Percentiles rank a stretch among this genome's conserved stretches.
Conservation (phyloP, 2,329 filamentous ascomycete species). For the Fusarium chuoi region DNA sequence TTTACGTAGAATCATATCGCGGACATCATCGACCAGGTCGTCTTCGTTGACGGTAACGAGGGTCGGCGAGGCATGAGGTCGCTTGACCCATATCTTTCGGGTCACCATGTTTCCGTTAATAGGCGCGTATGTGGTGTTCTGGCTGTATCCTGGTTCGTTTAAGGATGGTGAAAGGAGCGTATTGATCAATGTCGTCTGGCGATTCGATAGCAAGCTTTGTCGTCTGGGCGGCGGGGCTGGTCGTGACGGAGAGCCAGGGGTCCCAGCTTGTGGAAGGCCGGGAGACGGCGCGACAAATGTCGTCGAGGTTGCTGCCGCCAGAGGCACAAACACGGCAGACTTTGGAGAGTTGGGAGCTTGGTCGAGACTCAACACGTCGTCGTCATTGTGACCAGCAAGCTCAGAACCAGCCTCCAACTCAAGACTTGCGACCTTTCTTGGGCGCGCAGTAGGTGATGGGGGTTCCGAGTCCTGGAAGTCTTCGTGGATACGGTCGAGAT, state of each 20-base stretch:
- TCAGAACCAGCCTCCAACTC: conserved; percentile 35
- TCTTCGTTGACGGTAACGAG: conserved; percentile 86
- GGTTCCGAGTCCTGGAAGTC: conserved; percentile 24
- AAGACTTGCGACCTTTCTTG: conserved; percentile 31
- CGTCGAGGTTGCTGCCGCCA: conserved; percentile 52
- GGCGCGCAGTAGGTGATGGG: conserved; percentile 21
- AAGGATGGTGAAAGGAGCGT: conserved; percentile 45
- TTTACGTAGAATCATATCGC: conserved; percentile 91
- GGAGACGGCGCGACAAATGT: conserved; percentile 47
- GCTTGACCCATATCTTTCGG: conserved; percentile 94
- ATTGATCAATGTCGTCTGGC: conserved; percentile 48
- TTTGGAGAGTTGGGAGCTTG: conserved; percentile 36
- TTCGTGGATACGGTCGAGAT: conserved; percentile 44
- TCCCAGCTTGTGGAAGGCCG: conserved; percentile 33
- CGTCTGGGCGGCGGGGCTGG: conserved; percentile 41
- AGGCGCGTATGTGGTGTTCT: conserved; percentile 40
- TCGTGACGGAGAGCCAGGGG: conserved; percentile 32
- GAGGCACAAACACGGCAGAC: conserved; percentile 23
- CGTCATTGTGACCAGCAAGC: conserved; percentile 41
- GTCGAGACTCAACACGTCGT: conserved; percentile 43
- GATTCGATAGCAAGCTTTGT: conserved; percentile 53
- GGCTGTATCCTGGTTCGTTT: conserved; percentile 35
- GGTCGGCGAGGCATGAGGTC: conserved; percentile 86
- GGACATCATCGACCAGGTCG: conserved; percentile 92
- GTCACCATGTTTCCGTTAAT: conserved; percentile 66